A percentile compares a stretch with the other conserved stretches of the same genome.
Conservation (phyloP, 306 rosid genomes). For the Castanopsis chinensis region DNA sequence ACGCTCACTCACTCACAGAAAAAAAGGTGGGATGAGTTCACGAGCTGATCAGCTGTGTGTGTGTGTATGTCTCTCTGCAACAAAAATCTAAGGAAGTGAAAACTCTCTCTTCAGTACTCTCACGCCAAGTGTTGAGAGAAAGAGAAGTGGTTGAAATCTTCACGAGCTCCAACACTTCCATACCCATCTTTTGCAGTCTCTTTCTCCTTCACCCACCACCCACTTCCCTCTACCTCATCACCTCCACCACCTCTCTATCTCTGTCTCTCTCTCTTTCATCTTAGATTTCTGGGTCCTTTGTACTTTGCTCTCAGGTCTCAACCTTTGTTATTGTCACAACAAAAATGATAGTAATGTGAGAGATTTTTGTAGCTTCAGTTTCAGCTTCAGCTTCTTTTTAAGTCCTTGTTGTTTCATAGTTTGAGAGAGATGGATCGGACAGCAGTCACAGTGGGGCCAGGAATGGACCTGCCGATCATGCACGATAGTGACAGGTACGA, state of each 20-base stretch:
- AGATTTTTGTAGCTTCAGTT: background rate
- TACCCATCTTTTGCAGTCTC: conserved; percentile 33
- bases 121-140: background rate
- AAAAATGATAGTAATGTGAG: conserved; percentile 28
- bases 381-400: conserved; percentile 13
- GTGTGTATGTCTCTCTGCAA: conserved; percentile 14
- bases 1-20: background rate
- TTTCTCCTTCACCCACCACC: conserved; percentile 51
- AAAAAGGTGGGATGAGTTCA: conserved; percentile 25
- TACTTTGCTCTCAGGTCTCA: background rate
- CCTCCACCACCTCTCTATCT: conserved; percentile 8
- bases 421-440: conserved; percentile 51
- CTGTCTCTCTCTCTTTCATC: conserved; percentile 26
- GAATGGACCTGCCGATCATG: conserved; percentile 91
- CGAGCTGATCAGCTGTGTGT: conserved; percentile 42
- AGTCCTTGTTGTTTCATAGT: conserved; percentile 10
- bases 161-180: conserved; percentile 56
- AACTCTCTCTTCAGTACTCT: background rate
- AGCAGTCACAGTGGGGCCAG: conserved; percentile 58
- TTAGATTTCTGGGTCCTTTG: conserved; percentile 9
- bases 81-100: conserved; percentile 21
- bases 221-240: conserved; percentile 39
- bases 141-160: conserved; percentile 54
- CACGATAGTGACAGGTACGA: conserved; percentile 93
- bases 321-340: background rate